phyloP scores from a whole-genome alignment of 1,284 basidiomycete species.

The Fistulinella cinereoalba region DNA sequence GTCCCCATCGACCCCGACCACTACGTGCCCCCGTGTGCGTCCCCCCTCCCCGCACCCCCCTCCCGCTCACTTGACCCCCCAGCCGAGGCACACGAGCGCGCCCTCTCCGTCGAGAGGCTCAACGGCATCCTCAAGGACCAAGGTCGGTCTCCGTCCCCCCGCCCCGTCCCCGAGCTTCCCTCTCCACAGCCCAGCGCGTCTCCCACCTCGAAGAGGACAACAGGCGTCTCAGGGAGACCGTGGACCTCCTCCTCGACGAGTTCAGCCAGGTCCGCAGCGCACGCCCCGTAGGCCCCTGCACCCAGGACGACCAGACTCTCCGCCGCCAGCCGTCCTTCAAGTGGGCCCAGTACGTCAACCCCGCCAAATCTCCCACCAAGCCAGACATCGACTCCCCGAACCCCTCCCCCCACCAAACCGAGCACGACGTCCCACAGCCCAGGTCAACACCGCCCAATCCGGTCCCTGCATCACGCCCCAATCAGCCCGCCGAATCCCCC shows the following conservation, averaged over 20 bases:
- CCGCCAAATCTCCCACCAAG: constrained; percentile 74
- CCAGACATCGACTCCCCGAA: constrained; percentile 69
- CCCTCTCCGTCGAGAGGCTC: constrained; percentile 63
- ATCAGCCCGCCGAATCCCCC: constrained; percentile 34
- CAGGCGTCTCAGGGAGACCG: constrained; percentile 55
- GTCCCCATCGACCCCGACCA: constrained; percentile 83
- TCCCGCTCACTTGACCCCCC: constrained; percentile 10
- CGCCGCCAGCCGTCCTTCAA: constrained; percentile 75
- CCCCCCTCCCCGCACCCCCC: neutral
- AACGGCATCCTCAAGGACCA: constrained; percentile 73
- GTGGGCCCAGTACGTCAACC: constrained; percentile 74
- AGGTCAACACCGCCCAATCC: constrained; percentile 33
- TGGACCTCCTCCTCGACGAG: constrained; percentile 67
- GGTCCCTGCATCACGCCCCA: constrained; percentile 28
- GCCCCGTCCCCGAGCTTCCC: constrained; percentile 4
- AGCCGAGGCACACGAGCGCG: constrained; percentile 69
- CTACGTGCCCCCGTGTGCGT: constrained; percentile 87
- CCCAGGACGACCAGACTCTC: constrained; percentile 55
- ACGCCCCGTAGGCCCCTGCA: constrained; percentile 11
- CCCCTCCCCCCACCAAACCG: constrained; percentile 69
- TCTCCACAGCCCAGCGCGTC: constrained; percentile 61
- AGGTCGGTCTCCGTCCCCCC: constrained; percentile 43
- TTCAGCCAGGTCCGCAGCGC: constrained; percentile 38
- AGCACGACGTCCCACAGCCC: constrained; percentile 56
- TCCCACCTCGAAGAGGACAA: constrained; percentile 75